A percentile compares a stretch with the other conserved stretches of the same genome.
Evolutionary conservation across 441 rosid species (phyloP).

Genomic region (Omphalea diandra): DNA sequence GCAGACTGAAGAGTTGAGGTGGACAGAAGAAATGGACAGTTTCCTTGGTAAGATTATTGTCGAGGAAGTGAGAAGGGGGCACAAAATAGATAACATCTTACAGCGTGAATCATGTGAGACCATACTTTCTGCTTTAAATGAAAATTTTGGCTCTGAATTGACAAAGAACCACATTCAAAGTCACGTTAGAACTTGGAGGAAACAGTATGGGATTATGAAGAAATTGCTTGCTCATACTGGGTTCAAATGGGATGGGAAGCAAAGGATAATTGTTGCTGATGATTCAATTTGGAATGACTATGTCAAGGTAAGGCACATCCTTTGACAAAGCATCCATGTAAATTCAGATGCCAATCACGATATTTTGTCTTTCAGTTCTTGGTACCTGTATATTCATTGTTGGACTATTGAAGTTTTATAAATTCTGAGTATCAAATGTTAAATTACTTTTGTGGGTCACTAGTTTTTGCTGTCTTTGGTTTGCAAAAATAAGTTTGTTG

Average conservation of each 20-base stretch:
- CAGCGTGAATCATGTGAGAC: constrained; percentile 15
- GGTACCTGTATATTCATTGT: too few relatives aligned
- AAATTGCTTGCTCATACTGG: background rate
- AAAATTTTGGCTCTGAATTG: constrained; percentile 16
- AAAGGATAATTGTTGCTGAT: background rate
- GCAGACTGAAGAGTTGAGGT: background rate
- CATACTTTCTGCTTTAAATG: constrained; percentile 15
- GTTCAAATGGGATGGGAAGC: background rate
- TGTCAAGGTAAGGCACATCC: too few relatives aligned
- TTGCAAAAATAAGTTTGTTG: too few relatives aligned
- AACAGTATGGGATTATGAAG: background rate
- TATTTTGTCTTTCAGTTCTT: too few relatives aligned
- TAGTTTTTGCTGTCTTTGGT: too few relatives aligned
- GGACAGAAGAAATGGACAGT: constrained; percentile 18
- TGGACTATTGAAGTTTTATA: too few relatives aligned
- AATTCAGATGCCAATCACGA: too few relatives aligned
- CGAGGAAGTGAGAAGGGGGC: too few relatives aligned
- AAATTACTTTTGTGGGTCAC: too few relatives aligned
- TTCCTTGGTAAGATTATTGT: background rate
- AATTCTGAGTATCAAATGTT: too few relatives aligned
- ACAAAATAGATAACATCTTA: background rate
- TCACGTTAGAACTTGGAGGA: background rate
- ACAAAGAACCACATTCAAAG: constrained; percentile 3
- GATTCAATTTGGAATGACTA: background rate
- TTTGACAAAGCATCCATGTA: too few relatives aligned